Evolutionary conservation across 2,329 filamentous ascomycete genomes (phyloP).

Genomic region (Immersiporthe knoxdaviesiana): DNA sequence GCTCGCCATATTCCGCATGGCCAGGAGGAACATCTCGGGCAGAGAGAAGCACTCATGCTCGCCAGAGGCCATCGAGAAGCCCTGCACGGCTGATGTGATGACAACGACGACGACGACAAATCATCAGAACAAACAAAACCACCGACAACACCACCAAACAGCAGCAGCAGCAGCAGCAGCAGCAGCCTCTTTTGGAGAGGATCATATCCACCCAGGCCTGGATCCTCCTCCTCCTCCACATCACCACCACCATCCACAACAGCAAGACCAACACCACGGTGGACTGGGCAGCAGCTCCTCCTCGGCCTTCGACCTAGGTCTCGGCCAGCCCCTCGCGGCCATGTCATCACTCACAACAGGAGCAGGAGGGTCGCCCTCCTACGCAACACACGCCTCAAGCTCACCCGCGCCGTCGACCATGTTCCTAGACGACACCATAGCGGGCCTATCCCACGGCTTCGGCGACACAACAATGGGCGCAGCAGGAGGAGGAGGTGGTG

Average conservation of each 20-base stretch:
- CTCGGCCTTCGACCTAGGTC: background rate
- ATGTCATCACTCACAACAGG: background rate
- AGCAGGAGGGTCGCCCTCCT: background rate
- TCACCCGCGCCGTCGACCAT: background rate
- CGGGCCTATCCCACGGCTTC: background rate
- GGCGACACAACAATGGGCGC: background rate
- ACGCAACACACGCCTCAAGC: background rate
- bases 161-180: too few relatives aligned
- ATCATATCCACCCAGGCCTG: background rate
- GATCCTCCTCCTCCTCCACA: background rate
- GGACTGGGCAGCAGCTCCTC: background rate
- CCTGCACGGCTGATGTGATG: background rate
- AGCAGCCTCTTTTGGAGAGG: background rate
- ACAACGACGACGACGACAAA: background rate
- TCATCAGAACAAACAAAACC: too few relatives aligned
- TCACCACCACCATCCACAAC: too few relatives aligned
- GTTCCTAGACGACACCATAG: background rate
- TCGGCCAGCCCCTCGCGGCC: background rate
- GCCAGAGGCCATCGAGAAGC: background rate
- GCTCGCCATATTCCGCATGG: slow-evolving; percentile 23
- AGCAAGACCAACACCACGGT: background rate
- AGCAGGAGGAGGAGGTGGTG: background rate
- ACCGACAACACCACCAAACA: background rate
- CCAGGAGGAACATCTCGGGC: slow-evolving; percentile 16
- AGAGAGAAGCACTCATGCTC: background rate